Base-by-base conservation (phyloP, 441 rosid genomes). In the Macaranga tanarius region DNA sequence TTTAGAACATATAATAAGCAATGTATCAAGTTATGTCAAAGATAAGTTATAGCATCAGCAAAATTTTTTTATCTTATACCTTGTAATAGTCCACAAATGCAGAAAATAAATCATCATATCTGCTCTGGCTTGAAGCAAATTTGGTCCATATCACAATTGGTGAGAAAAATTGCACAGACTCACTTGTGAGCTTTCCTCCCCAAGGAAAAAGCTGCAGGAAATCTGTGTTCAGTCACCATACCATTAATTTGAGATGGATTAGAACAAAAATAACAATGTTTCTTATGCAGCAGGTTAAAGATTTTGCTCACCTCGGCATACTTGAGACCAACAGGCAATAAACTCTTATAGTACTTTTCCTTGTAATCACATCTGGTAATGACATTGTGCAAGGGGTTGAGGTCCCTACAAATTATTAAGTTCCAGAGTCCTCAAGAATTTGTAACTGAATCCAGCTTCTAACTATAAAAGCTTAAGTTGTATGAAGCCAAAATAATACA, bases 171-270 rank as follows among this genome's bases (percentile, higher is more conserved):
- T 85, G 85, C 59, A 95, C 72, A 31, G 97, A 95, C 73, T 95
- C 99, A 45, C 91, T 86, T 0, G 99, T 95, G 68, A 95, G 86
- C 81, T 91, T 90, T 44, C 99, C 99, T 74, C 99, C 99, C 99
- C 99, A 95, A 25, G 96, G 96, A 67, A 95, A 89, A 76, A 86
- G 86, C 99, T 95, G 89, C 91, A 89, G 34, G 78, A 83, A 82
- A 79, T 69, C 82, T 82, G 78, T 79, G 74, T 79, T 86, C 80
- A 78, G 84, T 83, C 65, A 65, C 70, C 69, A 81, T 68, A 65
- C 45, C 57, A 65, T 62, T 40, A 73, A 73, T 31, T 80, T 75
- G 67, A 78, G 80, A 65, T 57, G 50, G 44, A 50, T 44, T 5
- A 6, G 66, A 67, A 69, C 17, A 23, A 70, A 55, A 10, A 50